Conservation (phyloP, 306 rosid genomes). For the Crataegus laevigata region DNA sequence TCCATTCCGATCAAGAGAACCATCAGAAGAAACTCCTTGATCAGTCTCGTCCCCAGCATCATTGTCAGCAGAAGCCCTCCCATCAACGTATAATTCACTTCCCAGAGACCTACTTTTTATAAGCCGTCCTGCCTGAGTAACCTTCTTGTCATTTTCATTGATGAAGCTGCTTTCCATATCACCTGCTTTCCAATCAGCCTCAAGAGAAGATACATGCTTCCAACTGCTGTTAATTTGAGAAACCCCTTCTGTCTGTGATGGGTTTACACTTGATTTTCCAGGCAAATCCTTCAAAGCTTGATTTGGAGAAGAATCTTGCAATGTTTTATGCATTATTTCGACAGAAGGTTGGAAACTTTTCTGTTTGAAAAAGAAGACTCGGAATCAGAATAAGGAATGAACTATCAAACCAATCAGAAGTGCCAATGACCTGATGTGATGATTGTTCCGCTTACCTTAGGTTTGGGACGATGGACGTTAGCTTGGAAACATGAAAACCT, state of each 20-base stretch:
- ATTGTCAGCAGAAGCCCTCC: conserved; percentile 17
- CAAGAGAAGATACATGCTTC: conserved; percentile 32
- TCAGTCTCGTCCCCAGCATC: conserved; percentile 37
- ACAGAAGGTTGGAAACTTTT: conserved; percentile 43
- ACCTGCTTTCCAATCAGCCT: conserved; percentile 30
- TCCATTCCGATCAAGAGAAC: conserved; percentile 20
- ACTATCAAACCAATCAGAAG: conserved; percentile 5
- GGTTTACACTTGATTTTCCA: conserved; percentile 15
- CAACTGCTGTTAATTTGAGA: conserved; percentile 15
- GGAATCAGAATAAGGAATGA: conserved; percentile 17
- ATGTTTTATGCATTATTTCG: conserved; percentile 42
- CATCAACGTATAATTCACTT: conserved; percentile 44
- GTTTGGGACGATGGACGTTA: conserved; percentile 38
- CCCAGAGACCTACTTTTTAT: conserved; percentile 65
- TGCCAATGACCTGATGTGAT: neutral
- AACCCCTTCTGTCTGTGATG: conserved; percentile 22
- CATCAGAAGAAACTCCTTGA: conserved; percentile 31
- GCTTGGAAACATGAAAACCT: conserved; percentile 75
- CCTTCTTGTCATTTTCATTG: conserved; percentile 18
- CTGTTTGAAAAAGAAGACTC: conserved; percentile 40
- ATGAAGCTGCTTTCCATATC: conserved; percentile 27
- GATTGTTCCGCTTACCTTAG: conserved; percentile 53
- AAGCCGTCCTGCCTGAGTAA: conserved; percentile 17
- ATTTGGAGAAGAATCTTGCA: conserved; percentile 33
- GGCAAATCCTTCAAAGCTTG: conserved; percentile 24